Percentiles rank a stretch among this genome's conserved stretches.
Conservation (phyloP, 768 basidiomycete species). For the Tephrocybe sp. region DNA sequence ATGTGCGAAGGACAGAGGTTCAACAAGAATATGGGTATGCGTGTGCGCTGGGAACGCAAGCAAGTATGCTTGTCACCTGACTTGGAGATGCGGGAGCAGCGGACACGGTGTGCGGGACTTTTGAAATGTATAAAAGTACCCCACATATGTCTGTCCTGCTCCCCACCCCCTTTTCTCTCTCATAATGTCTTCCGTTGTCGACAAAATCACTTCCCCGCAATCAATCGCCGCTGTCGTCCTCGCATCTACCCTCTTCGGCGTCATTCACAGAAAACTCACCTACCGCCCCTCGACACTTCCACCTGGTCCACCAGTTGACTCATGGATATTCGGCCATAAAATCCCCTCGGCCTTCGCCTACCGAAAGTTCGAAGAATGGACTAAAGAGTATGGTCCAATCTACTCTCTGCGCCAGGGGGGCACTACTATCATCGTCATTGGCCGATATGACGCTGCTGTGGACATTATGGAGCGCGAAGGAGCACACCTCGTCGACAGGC, state of each 20-base stretch:
- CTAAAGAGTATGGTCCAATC: constrained; percentile 58
- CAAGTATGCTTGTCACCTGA: no score
- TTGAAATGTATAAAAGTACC: no score
- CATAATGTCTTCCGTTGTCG: not conserved
- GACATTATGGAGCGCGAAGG: constrained; percentile 70
- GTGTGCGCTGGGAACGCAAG: no score
- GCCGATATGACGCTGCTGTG: constrained; percentile 52
- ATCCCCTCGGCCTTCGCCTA: constrained; percentile 41
- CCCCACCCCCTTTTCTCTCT: not conserved
- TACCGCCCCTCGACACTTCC: constrained; percentile 30
- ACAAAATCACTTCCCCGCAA: constrained; percentile 12
- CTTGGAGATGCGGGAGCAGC: no score
- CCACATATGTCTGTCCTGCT: not conserved
- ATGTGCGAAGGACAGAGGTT: no score
- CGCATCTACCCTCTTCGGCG: constrained; percentile 24
- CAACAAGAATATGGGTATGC: no score
- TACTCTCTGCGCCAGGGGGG: constrained; percentile 54
- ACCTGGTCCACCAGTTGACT: constrained; percentile 40
- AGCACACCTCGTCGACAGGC: constrained; percentile 51
- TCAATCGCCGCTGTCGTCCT: constrained; percentile 28
- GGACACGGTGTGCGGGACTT: no score
- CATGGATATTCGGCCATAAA: constrained; percentile 35
- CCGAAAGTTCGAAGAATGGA: constrained; percentile 56
- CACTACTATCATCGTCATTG: constrained; percentile 42
- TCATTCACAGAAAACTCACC: constrained; percentile 25